phyloP scores from a whole-genome alignment of 306 rosid species.

The Lablab purpureus region DNA sequence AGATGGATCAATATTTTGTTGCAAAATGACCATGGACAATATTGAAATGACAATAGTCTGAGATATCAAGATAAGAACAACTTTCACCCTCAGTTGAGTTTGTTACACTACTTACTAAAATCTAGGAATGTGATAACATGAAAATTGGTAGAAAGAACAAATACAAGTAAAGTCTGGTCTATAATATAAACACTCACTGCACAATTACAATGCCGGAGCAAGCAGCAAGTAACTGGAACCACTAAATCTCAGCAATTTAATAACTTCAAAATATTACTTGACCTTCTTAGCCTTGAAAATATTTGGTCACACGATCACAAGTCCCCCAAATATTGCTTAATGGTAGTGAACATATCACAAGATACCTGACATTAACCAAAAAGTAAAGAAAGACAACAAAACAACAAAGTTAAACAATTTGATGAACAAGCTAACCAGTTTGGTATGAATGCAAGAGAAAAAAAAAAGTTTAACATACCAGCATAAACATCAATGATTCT shows the following conservation, averaged over 20 bases:
- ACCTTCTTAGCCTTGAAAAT: neutral
- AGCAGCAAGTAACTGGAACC: constrained; percentile 17
- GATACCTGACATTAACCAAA: constrained; percentile 12
- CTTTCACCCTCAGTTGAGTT: neutral
- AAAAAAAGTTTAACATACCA: constrained; percentile 21
- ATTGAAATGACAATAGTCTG: constrained; percentile 19
- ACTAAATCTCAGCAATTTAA: constrained; percentile 5
- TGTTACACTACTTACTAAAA: neutral
- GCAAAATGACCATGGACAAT: neutral
- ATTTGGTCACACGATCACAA: constrained; percentile 3
- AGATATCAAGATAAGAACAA: constrained; percentile 28
- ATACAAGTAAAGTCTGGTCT: constrained; percentile 3
- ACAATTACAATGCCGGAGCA: constrained; percentile 1
- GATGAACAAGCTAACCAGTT: neutral
- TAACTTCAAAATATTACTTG: constrained; percentile 20
- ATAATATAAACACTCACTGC: constrained; percentile 36
- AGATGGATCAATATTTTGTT: neutral
- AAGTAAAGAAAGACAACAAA: constrained; percentile 27
- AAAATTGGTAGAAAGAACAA: constrained; percentile 16
- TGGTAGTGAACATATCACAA: constrained; percentile 1
- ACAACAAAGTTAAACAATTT: constrained; percentile 9
- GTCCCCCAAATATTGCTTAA: constrained; percentile 23
- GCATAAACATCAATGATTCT: constrained; percentile 62
- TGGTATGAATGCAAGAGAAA: constrained; percentile 13
- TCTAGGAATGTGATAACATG: constrained; percentile 11